A percentile compares a stretch with the other conserved stretches of the same genome.
These are phyloP conservation scores for Talaromyces adpressus DNA, from an alignment of 495 filamentous ascomycete genomes.

Conservation along the genomic window DNA sequence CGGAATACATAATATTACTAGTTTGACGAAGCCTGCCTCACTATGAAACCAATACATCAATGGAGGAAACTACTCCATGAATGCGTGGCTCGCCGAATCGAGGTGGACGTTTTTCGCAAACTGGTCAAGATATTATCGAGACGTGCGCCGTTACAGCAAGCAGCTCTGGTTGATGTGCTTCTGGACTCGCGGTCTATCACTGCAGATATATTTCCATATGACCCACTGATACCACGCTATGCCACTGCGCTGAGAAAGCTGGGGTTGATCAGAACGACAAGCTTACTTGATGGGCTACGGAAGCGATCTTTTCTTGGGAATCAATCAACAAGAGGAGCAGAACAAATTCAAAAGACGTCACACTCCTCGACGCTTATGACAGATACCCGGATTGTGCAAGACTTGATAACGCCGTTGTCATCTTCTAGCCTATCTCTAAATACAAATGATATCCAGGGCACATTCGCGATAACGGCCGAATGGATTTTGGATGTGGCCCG, in stretches of 20 bases:
- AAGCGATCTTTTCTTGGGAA: conserved; percentile 45
- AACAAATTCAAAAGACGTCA: conserved; percentile 13
- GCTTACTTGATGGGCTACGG: conserved; percentile 51
- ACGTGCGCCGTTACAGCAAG: conserved; percentile 25
- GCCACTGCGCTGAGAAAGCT: conserved; percentile 51
- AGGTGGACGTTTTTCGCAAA: conserved; percentile 34
- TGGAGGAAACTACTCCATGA: conserved; percentile 38
- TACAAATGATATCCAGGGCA: conserved; percentile 25
- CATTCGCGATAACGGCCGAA: conserved; percentile 27
- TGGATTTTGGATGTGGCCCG: conserved; percentile 36
- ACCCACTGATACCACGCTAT: conserved; percentile 59
- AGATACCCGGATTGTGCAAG: conserved; percentile 39
- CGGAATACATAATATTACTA: not conserved
- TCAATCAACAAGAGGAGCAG: conserved; percentile 11
- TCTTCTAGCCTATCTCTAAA: conserved; percentile 25
- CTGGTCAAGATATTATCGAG: conserved; percentile 27
- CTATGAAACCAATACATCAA: conserved; percentile 22
- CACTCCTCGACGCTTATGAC: conserved; percentile 32
- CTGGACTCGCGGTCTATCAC: conserved; percentile 45
- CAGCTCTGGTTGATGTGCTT: conserved; percentile 50
- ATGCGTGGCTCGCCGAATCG: conserved; percentile 37
- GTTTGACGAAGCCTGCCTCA: not conserved
- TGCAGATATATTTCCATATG: conserved; percentile 38
- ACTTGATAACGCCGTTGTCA: conserved; percentile 36
- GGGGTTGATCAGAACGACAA: conserved; percentile 45